phyloP scores from a whole-genome alignment of 108 stramenopile species.

The Nannochloropsis granulata region DNA sequence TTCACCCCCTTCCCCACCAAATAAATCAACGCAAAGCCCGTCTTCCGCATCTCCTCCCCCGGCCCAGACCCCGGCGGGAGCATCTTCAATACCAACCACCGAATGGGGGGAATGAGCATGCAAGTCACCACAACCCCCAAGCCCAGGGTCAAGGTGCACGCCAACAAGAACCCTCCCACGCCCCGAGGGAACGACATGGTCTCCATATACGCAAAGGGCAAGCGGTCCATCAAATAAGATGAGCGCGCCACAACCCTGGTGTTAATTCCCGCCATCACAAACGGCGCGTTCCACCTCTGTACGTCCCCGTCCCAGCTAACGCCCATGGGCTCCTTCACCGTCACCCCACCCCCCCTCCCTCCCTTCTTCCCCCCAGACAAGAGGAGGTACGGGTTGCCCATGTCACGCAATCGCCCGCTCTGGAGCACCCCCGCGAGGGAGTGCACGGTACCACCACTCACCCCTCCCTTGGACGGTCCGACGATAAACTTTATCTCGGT shows the following conservation, averaged over 20 bases:
- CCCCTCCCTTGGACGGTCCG: background rate
- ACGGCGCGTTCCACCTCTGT: constrained; percentile 9
- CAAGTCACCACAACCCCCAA: background rate
- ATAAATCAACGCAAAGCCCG: background rate
- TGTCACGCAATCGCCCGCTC: background rate
- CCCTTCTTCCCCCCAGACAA: background rate
- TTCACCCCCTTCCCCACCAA: background rate
- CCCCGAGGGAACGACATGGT: background rate
- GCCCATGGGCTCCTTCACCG: background rate
- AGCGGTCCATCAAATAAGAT: background rate
- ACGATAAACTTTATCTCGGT: constrained; percentile 1
- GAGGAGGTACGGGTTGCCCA: constrained; percentile 19
- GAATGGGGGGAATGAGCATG: background rate
- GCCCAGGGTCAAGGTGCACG: background rate
- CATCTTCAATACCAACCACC: background rate
- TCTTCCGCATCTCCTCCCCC: background rate
- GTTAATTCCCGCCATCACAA: constrained; percentile 15
- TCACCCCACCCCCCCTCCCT: background rate
- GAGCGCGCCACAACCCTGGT: constrained; percentile 21
- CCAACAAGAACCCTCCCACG: background rate
- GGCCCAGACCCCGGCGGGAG: background rate
- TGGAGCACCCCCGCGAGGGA: background rate
- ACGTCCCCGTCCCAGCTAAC: constrained; percentile 14
- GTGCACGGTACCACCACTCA: constrained; percentile 22
- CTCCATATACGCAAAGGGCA: constrained; percentile 12